Conservation (phyloP, 2,329 filamentous ascomycete genomes). For the Rhynchosporium agropyri region DNA sequence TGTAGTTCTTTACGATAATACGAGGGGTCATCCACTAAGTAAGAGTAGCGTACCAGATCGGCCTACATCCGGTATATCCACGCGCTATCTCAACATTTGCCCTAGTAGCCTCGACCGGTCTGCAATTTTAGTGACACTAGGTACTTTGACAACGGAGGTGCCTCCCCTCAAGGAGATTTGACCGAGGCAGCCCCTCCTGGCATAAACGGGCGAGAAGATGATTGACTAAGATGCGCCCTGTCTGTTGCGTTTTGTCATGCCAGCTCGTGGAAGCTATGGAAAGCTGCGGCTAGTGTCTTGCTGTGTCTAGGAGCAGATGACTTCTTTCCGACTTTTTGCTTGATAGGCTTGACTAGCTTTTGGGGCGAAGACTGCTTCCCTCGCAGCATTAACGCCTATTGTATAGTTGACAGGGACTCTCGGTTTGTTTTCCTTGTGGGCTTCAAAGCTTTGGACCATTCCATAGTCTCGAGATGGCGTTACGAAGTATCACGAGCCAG, state of each 20-base stretch:
- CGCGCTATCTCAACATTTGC: slow-evolving; percentile 6
- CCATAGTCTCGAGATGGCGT: no score
- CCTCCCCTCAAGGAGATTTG: slow-evolving; percentile 18
- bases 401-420: no score
- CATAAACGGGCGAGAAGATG: background rate
- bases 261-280: background rate
- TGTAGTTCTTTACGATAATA: background rate
- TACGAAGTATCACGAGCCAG: no score
- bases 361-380: no score
- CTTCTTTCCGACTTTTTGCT: no score
- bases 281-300: background rate
- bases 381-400: no score
- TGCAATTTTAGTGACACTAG: slow-evolving; percentile 1
- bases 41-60: background rate
- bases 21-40: slow-evolving; percentile 1
- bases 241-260: background rate
- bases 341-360: no score
- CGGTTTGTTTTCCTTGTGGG: no score
- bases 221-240: background rate
- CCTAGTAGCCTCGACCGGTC: background rate
- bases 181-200: slow-evolving; percentile 9
- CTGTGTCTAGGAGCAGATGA: background rate
- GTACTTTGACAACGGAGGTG: slow-evolving; percentile 23
- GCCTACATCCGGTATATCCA: slow-evolving; percentile 9
- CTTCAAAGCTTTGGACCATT: no score